Evolutionary conservation across 345 rosid species (phyloP).

Genomic region (Eucalyptus shirleyi): DNA sequence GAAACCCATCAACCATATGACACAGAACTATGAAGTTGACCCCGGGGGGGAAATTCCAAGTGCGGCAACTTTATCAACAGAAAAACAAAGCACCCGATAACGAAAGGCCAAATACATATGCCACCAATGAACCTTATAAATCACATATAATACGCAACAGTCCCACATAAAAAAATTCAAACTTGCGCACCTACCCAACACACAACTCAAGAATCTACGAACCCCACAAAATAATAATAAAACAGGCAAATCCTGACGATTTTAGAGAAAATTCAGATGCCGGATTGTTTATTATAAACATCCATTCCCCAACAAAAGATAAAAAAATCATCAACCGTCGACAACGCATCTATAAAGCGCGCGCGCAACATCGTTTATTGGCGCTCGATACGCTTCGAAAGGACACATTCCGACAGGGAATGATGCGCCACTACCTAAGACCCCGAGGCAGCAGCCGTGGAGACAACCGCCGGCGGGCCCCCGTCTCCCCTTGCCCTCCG

Average conservation of each 20-base stretch:
- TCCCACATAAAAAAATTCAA: background rate
- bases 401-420: background rate
- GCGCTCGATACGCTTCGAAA: background rate
- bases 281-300: background rate
- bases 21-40: background rate
- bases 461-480: slow-evolving; percentile 5
- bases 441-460: slow-evolving; percentile 70
- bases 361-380: background rate
- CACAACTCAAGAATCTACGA: background rate
- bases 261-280: background rate
- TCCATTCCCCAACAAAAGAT: background rate
- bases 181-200: background rate
- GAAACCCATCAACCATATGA: background rate
- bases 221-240: background rate
- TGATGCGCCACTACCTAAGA: slow-evolving; percentile 31
- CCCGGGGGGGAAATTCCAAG: background rate
- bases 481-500: slow-evolving; percentile 19
- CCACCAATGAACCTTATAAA: background rate
- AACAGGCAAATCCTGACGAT: background rate
- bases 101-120: background rate
- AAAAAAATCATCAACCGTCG: background rate
- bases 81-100: background rate
- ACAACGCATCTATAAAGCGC: background rate
- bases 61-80: background rate
- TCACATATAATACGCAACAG: background rate